Evolutionary conservation across 495 filamentous ascomycete species (phyloP).

Genomic region (Trichoderma virens): DNA sequence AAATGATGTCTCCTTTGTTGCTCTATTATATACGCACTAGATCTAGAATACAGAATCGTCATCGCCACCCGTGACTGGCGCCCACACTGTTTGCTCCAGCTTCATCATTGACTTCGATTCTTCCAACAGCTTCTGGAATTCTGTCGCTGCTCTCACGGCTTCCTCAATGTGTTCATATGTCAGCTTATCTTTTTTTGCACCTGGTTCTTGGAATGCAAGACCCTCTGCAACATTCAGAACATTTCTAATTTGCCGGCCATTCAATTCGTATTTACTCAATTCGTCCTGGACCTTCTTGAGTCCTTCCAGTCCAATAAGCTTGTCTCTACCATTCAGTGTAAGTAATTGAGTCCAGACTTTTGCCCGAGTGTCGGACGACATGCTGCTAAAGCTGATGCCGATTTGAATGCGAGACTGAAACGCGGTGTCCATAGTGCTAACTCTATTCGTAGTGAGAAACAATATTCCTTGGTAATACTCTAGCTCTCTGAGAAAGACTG

Average conservation of each 20-base stretch:
- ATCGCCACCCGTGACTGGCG: not conserved
- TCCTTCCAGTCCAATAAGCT: not conserved
- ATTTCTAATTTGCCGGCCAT: conserved; percentile 17
- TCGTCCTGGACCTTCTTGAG: not conserved
- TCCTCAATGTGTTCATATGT: not conserved
- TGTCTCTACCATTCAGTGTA: not conserved
- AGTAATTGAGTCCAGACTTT: conserved; percentile 17
- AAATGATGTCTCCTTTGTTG: too few relatives aligned
- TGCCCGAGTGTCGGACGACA: conserved; percentile 12
- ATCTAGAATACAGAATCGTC: not conserved
- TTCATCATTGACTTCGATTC: not conserved
- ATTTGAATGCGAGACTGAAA: conserved; percentile 40
- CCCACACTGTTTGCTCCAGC: not conserved
- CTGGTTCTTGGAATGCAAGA: not conserved
- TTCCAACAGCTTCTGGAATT: not conserved
- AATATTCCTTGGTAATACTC: conserved; percentile 41
- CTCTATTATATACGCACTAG: not conserved
- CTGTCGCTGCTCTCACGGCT: not conserved
- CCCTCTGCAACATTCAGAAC: conserved; percentile 12
- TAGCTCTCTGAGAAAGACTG: conserved; percentile 32
- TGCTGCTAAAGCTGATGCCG: conserved; percentile 20
- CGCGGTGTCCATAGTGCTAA: conserved; percentile 34
- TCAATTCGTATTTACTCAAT: conserved; percentile 11
- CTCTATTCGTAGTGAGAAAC: conserved; percentile 34
- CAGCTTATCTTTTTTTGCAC: not conserved